Base-by-base conservation (phyloP, 257 asterid species). In the Striga asiatica region DNA sequence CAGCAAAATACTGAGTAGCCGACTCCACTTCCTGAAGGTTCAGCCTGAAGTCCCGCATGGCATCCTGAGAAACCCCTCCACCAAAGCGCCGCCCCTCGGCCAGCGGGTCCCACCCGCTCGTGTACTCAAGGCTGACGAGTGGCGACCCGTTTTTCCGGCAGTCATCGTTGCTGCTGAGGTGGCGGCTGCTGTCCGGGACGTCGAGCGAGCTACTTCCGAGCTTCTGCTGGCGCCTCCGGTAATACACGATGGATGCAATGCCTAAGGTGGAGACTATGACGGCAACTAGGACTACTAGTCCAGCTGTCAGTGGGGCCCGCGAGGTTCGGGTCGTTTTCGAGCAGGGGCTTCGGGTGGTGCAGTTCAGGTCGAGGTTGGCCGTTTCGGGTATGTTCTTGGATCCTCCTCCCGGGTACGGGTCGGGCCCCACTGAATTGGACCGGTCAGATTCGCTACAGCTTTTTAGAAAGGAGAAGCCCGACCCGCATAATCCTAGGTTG, bases 21-120 rank as follows among this genome's bases (percentile, higher is more conserved):
- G 82, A 71, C 65, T 91, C 98, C 2, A 91, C 54, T 70, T 84
- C 98, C 65, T 83, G 92, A 48, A 80, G 75, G 65, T 86, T 82
- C 60, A 87, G 81, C 80, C 81, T 65, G 53, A 81, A 87, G 48
- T 43, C 72, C 73, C 75, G 80, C 79, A 81, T 65, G 20, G 71
- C 78, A 68, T 85, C 97, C 34, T 78, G 87, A 3, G 84, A 68
- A 8, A 72, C 78, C 39, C 86, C 83, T 56, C 89, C 86, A 56
- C 89, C 86, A 56, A 78, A 84, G 2, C 85, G 71, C 8, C 89
- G 81, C 14, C 76, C 96, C 71, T 89, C 98, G 1, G 92, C 91
- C 41, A 86, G 56, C 2, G 95, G 96, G 64, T 89, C 98, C 98
- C 98, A 89, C 6, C 96, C 96, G 2, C 61, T 81, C 0, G 98